These are phyloP conservation scores for Toxoplasma gondii DNA, from an alignment of 169 alveolate genomes.

Conservation along the genomic window DNA sequence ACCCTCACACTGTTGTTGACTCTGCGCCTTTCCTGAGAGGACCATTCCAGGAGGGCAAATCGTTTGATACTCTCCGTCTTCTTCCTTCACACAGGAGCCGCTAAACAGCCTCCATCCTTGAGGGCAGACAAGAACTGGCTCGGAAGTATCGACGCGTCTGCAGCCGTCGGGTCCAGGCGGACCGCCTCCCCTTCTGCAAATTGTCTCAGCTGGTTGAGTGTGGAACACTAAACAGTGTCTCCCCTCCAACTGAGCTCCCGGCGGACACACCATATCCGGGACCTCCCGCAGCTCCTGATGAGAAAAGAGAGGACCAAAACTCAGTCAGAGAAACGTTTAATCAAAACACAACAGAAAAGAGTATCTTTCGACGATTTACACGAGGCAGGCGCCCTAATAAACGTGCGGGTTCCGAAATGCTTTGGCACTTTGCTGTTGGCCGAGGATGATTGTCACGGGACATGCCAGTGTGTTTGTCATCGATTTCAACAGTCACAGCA, in stretches of 20 bases:
- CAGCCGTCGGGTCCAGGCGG: conserved; percentile 42
- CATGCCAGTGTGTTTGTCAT: no score
- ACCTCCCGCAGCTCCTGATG: background rate
- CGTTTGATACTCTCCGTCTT: conserved; percentile 7
- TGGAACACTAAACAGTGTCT: background rate
- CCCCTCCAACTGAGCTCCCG: conserved; percentile 31
- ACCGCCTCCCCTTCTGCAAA: conserved; percentile 7
- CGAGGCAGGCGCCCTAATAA: no score
- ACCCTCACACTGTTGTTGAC: conserved; percentile 21
- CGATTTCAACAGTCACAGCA: no score
- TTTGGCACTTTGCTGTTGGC: no score
- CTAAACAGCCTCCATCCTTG: conserved; percentile 10
- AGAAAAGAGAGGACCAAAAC: background rate
- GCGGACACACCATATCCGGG: conserved; percentile 20
- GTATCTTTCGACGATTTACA: no score
- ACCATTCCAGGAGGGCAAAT: conserved; percentile 42
- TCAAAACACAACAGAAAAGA: no score
- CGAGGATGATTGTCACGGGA: no score
- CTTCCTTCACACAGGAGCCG: conserved; percentile 25
- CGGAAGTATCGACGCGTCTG: background rate
- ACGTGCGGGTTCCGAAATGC: no score
- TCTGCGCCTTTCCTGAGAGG: background rate
- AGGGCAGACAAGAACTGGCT: conserved; percentile 20
- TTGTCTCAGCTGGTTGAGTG: background rate
- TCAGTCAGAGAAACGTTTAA: background rate